Percentiles rank a stretch among this genome's conserved stretches.
These are phyloP conservation scores for Boletus pseudopeckii DNA, from an alignment of 768 basidiomycete species.

Conservation along the genomic window DNA sequence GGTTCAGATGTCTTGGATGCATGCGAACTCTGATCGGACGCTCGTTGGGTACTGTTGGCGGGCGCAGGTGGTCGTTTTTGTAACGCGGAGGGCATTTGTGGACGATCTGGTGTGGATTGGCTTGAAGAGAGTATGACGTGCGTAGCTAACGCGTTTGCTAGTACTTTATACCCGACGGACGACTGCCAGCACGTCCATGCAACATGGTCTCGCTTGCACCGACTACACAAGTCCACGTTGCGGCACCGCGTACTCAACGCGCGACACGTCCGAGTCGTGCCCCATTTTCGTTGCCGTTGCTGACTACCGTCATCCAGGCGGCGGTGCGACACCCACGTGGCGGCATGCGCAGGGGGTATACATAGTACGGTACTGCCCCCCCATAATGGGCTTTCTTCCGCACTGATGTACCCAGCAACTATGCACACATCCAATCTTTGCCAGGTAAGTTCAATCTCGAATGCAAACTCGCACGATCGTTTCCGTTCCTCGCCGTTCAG, in stretches of 20 bases:
- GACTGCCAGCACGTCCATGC: constrained; percentile 10
- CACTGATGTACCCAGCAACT: constrained; percentile 5
- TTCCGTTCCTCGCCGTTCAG: constrained; percentile 1
- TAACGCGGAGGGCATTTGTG: constrained; percentile 16
- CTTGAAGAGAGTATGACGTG: not conserved
- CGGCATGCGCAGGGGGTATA: constrained; percentile 15
- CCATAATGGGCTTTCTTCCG: not conserved
- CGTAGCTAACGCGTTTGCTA: not conserved
- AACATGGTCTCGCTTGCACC: constrained; percentile 16
- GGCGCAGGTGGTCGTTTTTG: constrained; percentile 18
- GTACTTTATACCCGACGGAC: constrained; percentile 21
- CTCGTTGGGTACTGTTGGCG: not conserved
- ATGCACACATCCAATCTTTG: constrained; percentile 26
- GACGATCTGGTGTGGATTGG: not conserved
- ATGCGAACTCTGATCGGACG: constrained; percentile 6
- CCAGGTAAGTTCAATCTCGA: constrained; percentile 19
- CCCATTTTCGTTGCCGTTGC: constrained; percentile 8
- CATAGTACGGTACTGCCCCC: constrained; percentile 11
- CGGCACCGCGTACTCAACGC: constrained; percentile 14
- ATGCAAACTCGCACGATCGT: constrained; percentile 9
- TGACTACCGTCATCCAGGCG: constrained; percentile 4
- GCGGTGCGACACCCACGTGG: constrained; percentile 27
- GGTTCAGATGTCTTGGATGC: not conserved
- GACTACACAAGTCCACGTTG: constrained; percentile 19
- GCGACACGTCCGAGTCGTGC: constrained; percentile 17